Percentiles rank a stretch among this genome's conserved stretches.
Evolutionary conservation across 2,329 filamentous ascomycete genomes (phyloP).

Genomic region (Ophiostoma angusticollis): DNA sequence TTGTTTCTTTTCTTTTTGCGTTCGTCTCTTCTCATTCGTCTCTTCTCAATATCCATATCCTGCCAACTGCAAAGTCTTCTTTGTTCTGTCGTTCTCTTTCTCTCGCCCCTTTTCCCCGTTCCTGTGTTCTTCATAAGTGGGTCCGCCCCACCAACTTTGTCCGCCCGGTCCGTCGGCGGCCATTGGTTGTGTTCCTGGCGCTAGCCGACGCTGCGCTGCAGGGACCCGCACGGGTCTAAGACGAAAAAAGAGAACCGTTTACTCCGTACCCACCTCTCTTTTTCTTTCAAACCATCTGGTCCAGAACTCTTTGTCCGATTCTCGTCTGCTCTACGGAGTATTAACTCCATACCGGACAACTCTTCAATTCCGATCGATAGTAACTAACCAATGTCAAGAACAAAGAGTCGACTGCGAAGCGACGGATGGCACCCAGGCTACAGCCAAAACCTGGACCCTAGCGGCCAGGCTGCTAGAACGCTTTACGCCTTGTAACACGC

Average conservation of each 20-base stretch:
- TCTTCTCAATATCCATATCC: background rate
- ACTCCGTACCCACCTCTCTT: background rate
- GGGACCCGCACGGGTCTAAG: slow-evolving; percentile 6
- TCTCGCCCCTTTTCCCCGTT: background rate
- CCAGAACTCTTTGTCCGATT: background rate
- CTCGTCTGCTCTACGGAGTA: too few relatives aligned
- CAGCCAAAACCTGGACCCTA: too few relatives aligned
- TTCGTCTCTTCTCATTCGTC: background rate
- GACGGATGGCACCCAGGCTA: too few relatives aligned
- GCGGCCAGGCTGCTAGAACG: too few relatives aligned
- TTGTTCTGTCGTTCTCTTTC: background rate
- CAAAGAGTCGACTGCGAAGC: too few relatives aligned
- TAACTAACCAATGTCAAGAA: too few relatives aligned
- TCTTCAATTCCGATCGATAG: too few relatives aligned
- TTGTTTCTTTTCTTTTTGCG: background rate
- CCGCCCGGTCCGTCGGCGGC: too few relatives aligned
- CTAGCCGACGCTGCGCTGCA: slow-evolving; percentile 5
- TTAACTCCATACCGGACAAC: too few relatives aligned
- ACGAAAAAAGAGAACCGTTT: background rate
- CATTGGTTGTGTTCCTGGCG: slow-evolving; percentile 11
- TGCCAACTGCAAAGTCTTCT: background rate
- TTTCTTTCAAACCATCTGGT: too few relatives aligned
- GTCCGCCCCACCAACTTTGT: too few relatives aligned
- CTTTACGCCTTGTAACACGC: too few relatives aligned
- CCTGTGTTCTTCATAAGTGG: background rate